phyloP scores from a whole-genome alignment of 345 rosid genomes.

The Gossypium anomalum region DNA sequence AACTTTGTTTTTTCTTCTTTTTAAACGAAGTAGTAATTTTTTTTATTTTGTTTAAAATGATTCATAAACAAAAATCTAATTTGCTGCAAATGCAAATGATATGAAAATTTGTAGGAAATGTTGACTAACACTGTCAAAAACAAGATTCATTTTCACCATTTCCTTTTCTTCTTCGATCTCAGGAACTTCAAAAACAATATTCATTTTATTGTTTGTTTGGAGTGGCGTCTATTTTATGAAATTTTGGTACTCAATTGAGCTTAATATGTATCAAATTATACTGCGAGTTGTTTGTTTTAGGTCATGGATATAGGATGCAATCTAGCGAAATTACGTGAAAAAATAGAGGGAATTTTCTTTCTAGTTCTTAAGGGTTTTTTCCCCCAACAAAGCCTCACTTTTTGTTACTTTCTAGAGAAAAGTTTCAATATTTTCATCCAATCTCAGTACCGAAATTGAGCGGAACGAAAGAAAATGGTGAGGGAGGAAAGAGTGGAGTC shows the following conservation, averaged over 20 bases:
- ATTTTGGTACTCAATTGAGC: not conserved
- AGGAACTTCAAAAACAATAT: conserved; percentile 12
- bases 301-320: not conserved
- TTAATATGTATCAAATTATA: not conserved
- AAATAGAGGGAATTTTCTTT: not conserved
- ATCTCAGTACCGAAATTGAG: conserved; percentile 18
- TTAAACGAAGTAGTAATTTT: too few relatives aligned
- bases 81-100: too few relatives aligned
- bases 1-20: too few relatives aligned
- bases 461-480: conserved; percentile 42
- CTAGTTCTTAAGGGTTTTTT: not conserved
- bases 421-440: not conserved
- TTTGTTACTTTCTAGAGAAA: not conserved
- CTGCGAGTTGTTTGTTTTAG: not conserved
- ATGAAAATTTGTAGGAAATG: too few relatives aligned
- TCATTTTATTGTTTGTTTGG: not conserved
- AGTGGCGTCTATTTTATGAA: not conserved
- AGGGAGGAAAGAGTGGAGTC: conserved; percentile 66
- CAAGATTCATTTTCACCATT: not conserved
- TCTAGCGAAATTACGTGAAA: not conserved
- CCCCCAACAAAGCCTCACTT: not conserved
- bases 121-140: too few relatives aligned
- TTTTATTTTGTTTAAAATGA: too few relatives aligned
- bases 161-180: conserved; percentile 10
- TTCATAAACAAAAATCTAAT: too few relatives aligned